A percentile compares a stretch with the other conserved stretches of the same genome.
Evolutionary conservation across 2,329 filamentous ascomycete genomes (phyloP).

Genomic region (Clonostachys rosea): DNA sequence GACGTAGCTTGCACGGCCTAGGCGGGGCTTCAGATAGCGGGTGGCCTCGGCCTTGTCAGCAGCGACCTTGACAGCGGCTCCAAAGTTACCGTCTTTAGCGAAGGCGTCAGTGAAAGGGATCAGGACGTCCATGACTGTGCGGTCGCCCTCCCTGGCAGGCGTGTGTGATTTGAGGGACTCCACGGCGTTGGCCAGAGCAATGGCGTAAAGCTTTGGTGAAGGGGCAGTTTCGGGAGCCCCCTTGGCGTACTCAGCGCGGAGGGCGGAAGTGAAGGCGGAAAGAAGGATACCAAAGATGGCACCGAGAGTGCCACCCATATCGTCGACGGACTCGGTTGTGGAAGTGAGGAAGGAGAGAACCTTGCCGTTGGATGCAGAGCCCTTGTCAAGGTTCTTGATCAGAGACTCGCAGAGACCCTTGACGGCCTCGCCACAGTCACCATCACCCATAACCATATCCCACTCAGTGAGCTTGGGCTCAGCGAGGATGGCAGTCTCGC

Average conservation of each 20-base stretch:
- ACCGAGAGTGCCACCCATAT: conserved; percentile 28
- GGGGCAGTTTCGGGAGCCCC: neutral
- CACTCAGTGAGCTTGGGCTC: conserved; percentile 22
- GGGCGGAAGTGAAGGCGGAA: conserved; percentile 37
- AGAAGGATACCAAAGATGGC: conserved; percentile 22
- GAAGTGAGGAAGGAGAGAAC: conserved; percentile 17
- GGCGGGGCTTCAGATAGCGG: conserved; percentile 14
- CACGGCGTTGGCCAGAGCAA: conserved; percentile 10
- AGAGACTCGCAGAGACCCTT: conserved; percentile 18
- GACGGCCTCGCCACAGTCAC: conserved; percentile 17
- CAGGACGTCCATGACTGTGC: conserved; percentile 69
- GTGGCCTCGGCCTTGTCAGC: conserved; percentile 19
- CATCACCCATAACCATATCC: conserved; percentile 24
- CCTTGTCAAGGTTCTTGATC: conserved; percentile 17
- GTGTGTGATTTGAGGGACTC: conserved; percentile 15
- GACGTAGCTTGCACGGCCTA: conserved; percentile 19
- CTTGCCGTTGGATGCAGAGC: conserved; percentile 18
- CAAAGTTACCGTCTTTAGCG: conserved; percentile 38
- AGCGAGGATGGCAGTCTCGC: conserved; percentile 23
- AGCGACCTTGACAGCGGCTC: conserved; percentile 32
- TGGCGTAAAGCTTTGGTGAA: conserved; percentile 8
- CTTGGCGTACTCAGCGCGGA: conserved; percentile 8
- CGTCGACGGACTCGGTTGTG: conserved; percentile 42
- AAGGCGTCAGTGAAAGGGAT: conserved; percentile 63
- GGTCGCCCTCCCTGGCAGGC: conserved; percentile 16